Percentiles rank a stretch among this genome's conserved stretches.
These are phyloP conservation scores for Aspergillus udagawae DNA, from an alignment of 2,329 filamentous ascomycete species.

Conservation along the genomic window DNA sequence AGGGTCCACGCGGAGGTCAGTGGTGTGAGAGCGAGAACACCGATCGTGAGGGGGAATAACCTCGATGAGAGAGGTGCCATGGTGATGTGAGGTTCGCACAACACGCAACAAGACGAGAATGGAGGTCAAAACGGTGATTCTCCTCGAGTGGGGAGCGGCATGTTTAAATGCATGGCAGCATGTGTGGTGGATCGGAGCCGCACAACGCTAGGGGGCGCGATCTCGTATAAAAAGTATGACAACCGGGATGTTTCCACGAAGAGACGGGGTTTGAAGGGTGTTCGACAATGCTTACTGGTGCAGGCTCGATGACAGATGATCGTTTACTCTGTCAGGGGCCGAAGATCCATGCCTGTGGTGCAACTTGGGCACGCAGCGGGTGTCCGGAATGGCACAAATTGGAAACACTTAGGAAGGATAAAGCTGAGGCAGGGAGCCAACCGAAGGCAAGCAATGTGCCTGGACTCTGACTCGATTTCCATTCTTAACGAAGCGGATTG, in stretches of 20 bases:
- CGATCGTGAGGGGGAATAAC: not conserved
- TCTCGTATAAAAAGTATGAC: not conserved
- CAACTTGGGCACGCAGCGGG: too few species aligned
- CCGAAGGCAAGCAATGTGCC: too few species aligned
- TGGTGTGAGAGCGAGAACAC: not conserved
- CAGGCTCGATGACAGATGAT: not conserved
- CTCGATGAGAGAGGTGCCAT: constrained; percentile 3
- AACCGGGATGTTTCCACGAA: not conserved
- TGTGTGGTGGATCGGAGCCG: not conserved
- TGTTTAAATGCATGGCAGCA: not conserved
- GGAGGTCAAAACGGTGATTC: not conserved
- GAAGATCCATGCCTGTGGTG: not conserved
- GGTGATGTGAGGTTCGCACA: not conserved
- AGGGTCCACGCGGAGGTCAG: constrained; percentile 10
- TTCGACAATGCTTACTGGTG: too few species aligned
- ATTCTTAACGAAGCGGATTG: not conserved
- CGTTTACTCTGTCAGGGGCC: not conserved
- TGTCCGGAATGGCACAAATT: not conserved
- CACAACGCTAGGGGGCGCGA: not conserved
- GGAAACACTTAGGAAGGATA: too few species aligned
- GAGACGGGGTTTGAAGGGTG: too few species aligned
- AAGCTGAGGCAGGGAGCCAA: too few species aligned
- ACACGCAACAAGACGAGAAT: not conserved
- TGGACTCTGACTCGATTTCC: not conserved
- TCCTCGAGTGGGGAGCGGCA: not conserved